These are phyloP conservation scores for Penicillium freii DNA, from an alignment of 2,329 filamentous ascomycete species.

Conservation along the genomic window DNA sequence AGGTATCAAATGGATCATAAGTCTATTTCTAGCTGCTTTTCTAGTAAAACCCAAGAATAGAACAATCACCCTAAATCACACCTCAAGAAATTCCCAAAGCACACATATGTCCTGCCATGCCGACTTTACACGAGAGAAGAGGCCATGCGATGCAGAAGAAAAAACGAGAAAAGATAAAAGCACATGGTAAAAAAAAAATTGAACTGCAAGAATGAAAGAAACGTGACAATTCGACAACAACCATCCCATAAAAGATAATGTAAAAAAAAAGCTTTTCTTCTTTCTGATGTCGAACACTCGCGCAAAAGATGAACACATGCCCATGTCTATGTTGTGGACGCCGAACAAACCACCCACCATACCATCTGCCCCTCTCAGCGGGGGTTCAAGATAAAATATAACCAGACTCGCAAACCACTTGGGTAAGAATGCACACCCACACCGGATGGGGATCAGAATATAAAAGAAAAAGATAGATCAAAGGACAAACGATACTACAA, in stretches of 20 bases:
- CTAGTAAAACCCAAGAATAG: slow-evolving; percentile 15
- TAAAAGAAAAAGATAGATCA: slow-evolving; percentile 13
- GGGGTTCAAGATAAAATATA: slow-evolving; percentile 29
- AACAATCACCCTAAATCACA: slow-evolving; percentile 26
- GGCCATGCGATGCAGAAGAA: slow-evolving; percentile 24
- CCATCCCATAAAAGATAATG: slow-evolving; percentile 9
- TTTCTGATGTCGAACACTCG: slow-evolving; percentile 26
- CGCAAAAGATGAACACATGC: slow-evolving; percentile 34
- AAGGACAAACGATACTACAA: slow-evolving; percentile 19
- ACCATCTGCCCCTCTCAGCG: slow-evolving; percentile 36
- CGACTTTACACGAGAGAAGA: slow-evolving; percentile 23
- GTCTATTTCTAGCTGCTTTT: slow-evolving; percentile 31
- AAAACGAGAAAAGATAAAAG: slow-evolving; percentile 1
- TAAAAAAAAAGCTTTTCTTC: slow-evolving; percentile 28
- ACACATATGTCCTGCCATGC: slow-evolving; percentile 25
- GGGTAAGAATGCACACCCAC: slow-evolving; percentile 25
- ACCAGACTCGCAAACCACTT: slow-evolving; percentile 31
- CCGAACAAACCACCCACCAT: slow-evolving; percentile 40
- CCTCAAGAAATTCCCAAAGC: slow-evolving; percentile 21
- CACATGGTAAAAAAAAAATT: neutral
- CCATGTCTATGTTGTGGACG: slow-evolving; percentile 45
- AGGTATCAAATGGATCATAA: neutral
- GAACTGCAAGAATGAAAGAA: slow-evolving; percentile 12
- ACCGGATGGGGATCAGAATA: slow-evolving; percentile 24
- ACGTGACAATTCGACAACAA: slow-evolving; percentile 13